Percentiles rank a stretch among this genome's conserved stretches.
phyloP scores from a whole-genome alignment of 148 eudicot genomes.

The Rheum nobile region DNA sequence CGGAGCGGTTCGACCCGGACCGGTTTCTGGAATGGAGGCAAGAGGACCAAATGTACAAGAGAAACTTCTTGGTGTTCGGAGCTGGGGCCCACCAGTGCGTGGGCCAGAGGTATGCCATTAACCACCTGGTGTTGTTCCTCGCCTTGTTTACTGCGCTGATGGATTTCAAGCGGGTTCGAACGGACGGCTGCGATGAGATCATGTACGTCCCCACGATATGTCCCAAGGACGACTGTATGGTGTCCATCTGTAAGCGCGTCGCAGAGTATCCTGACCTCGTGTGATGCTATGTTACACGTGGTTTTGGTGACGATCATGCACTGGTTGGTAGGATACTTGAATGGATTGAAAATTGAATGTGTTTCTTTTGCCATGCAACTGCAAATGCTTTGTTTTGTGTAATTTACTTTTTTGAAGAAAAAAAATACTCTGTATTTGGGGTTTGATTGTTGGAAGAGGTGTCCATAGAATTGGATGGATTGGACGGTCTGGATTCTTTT shows the following conservation, averaged over 20 bases:
- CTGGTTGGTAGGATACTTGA: background rate
- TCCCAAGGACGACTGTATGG: constrained; percentile 78
- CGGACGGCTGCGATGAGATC: constrained; percentile 76
- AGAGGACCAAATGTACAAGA: constrained; percentile 53
- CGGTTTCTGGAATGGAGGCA: constrained; percentile 63
- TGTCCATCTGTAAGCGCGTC: constrained; percentile 27
- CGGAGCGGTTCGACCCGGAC: constrained; percentile 75
- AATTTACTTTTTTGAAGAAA: background rate
- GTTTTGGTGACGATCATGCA: background rate
- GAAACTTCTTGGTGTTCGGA: constrained; percentile 67
- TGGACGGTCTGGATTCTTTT: background rate
- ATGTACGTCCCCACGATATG: constrained; percentile 61
- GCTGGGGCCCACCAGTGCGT: constrained; percentile 90
- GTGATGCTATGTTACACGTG: background rate
- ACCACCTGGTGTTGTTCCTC: constrained; percentile 55
- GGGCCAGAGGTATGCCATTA: constrained; percentile 74
- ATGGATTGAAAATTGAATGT: background rate
- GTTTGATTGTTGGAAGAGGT: background rate
- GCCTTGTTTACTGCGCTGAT: constrained; percentile 53
- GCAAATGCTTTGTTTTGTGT: background rate
- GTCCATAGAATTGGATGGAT: background rate
- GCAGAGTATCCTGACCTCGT: constrained; percentile 7
- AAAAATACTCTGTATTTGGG: too few relatives aligned
- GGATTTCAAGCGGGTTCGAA: constrained; percentile 51
- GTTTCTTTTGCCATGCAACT: background rate